Conservation (phyloP, 768 basidiomycete species). For the Termitomyces sp. region DNA sequence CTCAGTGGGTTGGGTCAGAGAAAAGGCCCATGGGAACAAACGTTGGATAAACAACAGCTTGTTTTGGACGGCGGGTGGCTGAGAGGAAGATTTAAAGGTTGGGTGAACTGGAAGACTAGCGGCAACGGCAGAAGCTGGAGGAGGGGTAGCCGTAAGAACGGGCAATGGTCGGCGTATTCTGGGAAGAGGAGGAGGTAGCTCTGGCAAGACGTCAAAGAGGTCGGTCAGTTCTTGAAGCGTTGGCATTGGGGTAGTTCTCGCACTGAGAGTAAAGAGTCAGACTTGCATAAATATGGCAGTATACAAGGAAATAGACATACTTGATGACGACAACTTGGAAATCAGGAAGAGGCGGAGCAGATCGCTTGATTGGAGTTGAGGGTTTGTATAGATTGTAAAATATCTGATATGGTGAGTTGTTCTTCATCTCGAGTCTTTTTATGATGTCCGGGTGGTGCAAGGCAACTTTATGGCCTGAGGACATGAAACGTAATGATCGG, state of each 20-base stretch:
- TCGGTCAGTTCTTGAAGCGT: slow-evolving; percentile 71
- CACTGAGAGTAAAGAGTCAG: slow-evolving; percentile 43
- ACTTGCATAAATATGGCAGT: not conserved
- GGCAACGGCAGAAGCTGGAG: slow-evolving; percentile 1
- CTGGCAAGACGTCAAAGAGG: slow-evolving; percentile 69
- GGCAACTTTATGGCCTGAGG: slow-evolving; percentile 55
- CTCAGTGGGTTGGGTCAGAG: slow-evolving; percentile 9
- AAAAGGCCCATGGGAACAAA: slow-evolving; percentile 24
- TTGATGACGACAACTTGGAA: slow-evolving; percentile 85
- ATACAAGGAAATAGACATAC: slow-evolving; percentile 33
- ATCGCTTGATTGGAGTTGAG: slow-evolving; percentile 78
- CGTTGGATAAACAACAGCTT: slow-evolving; percentile 21
- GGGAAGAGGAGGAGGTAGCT: slow-evolving; percentile 59
- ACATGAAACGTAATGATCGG: slow-evolving; percentile 65
- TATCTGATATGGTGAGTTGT: slow-evolving; percentile 62
- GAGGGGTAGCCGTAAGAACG: not conserved
- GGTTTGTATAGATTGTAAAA: slow-evolving; percentile 95
- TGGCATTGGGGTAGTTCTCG: slow-evolving; percentile 79
- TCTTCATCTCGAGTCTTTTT: slow-evolving; percentile 14
- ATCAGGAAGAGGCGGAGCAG: slow-evolving; percentile 73
- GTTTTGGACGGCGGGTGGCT: not conserved
- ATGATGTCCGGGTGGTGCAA: slow-evolving; percentile 29
- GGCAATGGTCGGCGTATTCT: slow-evolving; percentile 30
- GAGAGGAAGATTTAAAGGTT: not conserved
- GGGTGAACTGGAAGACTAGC: not conserved